phyloP scores from a whole-genome alignment of 2,329 filamentous ascomycete genomes.

The Grosmannia serpens region DNA sequence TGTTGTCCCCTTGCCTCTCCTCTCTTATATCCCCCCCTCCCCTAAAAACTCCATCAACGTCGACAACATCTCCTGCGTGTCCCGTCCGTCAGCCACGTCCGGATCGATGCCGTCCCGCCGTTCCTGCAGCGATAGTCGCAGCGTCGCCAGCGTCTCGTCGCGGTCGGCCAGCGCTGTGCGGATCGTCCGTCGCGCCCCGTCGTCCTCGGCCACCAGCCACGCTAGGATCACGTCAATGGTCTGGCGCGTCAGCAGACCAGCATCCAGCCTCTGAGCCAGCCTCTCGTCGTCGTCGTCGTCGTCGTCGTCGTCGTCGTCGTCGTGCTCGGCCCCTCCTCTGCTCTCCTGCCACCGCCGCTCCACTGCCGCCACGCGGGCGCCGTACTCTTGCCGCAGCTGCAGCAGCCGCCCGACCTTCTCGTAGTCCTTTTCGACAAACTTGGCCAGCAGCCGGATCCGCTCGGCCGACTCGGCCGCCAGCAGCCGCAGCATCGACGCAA shows the following conservation, averaged over 20 bases:
- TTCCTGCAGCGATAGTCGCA: conserved; percentile 58
- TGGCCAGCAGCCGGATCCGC: conserved; percentile 76
- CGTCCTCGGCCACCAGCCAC: conserved; percentile 87
- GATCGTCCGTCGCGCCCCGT: conserved; percentile 57
- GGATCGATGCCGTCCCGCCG: conserved; percentile 36
- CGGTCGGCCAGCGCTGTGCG: conserved; percentile 51
- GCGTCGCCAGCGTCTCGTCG: conserved; percentile 50
- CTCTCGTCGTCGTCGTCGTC: conserved; percentile 57
- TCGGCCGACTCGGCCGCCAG: conserved; percentile 67
- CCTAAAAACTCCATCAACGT: conserved; percentile 42
- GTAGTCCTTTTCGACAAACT: conserved; percentile 92
- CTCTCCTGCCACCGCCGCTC: conserved; percentile 58
- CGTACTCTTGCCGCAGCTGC: conserved; percentile 59
- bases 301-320: conserved; percentile 36
- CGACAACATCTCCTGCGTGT: conserved; percentile 42
- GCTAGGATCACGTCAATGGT: conserved; percentile 74
- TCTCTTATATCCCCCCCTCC: conserved; percentile 12
- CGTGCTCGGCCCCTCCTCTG: too few species aligned
- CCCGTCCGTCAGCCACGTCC: conserved; percentile 46
- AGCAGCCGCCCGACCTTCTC: conserved; percentile 70
- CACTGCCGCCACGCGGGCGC: conserved; percentile 46
- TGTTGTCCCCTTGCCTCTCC: neutral
- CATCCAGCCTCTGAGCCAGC: conserved; percentile 66
- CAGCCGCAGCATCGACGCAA: conserved; percentile 68
- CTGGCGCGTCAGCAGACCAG: conserved; percentile 74